phyloP scores from a whole-genome alignment of 352 stramenopile genomes.

The Phytopythium montanum region DNA sequence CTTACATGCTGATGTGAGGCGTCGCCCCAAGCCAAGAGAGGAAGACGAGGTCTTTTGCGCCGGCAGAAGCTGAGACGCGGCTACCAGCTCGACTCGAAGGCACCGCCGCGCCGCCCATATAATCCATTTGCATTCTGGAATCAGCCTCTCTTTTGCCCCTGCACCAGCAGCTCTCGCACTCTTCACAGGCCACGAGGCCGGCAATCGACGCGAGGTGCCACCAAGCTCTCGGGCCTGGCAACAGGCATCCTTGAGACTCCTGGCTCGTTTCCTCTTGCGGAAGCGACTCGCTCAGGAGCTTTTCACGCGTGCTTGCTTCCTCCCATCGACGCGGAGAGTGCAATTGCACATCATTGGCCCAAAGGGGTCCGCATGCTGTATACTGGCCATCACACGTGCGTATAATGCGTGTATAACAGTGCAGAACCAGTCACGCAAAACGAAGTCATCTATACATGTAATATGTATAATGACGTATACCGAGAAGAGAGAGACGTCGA shows the following conservation, averaged over 20 bases:
- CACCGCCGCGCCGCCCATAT: no score
- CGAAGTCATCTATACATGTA: neutral
- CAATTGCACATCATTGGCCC: constrained; percentile 9
- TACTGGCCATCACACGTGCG: neutral
- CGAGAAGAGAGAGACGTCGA: neutral
- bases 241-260: no score
- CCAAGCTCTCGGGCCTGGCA: no score
- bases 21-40: neutral
- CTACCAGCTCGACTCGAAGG: neutral
- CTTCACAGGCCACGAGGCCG: no score
- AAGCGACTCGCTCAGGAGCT: no score
- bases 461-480: neutral
- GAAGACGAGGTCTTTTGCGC: neutral
- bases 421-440: neutral
- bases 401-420: neutral
- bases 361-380: constrained; percentile 4
- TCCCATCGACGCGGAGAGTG: neutral
- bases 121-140: no score
- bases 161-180: no score
- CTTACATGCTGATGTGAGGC: constrained; percentile 48
- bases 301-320: neutral
- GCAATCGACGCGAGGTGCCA: no score
- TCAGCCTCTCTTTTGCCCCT: no score
- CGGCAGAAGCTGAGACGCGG: no score
- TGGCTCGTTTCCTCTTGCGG: no score